phyloP scores from a whole-genome alignment of 1,284 basidiomycete genomes.

The Ceratobasidium papillatum region DNA sequence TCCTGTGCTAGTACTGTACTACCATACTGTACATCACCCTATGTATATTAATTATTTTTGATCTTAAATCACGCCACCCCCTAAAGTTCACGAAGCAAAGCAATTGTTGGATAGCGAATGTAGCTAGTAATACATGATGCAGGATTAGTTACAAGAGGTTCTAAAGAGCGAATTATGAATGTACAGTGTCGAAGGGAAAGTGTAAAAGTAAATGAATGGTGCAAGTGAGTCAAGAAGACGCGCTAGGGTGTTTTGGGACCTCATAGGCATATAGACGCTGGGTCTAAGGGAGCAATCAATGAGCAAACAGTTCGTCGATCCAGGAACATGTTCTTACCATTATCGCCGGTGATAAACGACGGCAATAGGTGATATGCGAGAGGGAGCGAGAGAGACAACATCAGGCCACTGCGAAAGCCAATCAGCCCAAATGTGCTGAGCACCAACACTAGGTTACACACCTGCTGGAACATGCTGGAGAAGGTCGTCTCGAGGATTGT shows the following conservation, averaged over 20 bases:
- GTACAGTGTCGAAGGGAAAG: slow-evolving; percentile 24
- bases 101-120: background rate
- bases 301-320: background rate
- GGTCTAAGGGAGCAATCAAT: background rate
- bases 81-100: background rate
- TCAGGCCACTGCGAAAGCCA: slow-evolving; percentile 5
- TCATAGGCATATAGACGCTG: slow-evolving; percentile 30
- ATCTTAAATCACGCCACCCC: background rate
- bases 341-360: background rate
- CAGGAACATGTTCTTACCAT: background rate
- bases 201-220: slow-evolving; percentile 2
- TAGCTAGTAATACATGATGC: slow-evolving; percentile 29
- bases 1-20: background rate
- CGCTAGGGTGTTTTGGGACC: background rate
- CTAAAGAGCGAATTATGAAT: slow-evolving; percentile 14
- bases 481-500: background rate
- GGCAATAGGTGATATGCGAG: slow-evolving; percentile 25
- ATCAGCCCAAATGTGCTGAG: background rate
- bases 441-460: background rate
- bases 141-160: background rate
- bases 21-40: slow-evolving; percentile 1
- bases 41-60: slow-evolving; percentile 13
- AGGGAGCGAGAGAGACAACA: slow-evolving; percentile 22
- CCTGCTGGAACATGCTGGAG: slow-evolving; percentile 17
- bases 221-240: background rate